phyloP scores from a whole-genome alignment of 148 eudicot genomes.

The Dysphania ambrosioides region DNA sequence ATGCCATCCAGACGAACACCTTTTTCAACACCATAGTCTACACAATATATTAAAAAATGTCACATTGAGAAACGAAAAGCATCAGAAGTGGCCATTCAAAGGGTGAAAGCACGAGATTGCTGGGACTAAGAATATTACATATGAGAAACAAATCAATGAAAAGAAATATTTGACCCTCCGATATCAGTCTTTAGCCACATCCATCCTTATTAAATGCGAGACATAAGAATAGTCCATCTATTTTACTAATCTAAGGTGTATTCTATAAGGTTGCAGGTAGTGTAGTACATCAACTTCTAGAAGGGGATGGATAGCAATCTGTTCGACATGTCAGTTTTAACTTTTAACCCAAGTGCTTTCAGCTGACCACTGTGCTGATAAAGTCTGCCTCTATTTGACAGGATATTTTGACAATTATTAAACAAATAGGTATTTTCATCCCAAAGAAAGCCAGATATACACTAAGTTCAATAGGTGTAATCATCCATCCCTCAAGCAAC shows the following conservation, averaged over 20 bases:
- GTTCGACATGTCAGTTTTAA: too few species aligned
- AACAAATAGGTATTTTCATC: background rate
- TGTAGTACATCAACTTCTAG: background rate
- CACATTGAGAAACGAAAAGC: background rate
- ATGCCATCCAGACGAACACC: conserved; percentile 80
- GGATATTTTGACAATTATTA: background rate
- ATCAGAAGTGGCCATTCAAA: too few species aligned
- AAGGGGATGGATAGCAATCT: too few species aligned
- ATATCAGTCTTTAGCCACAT: background rate
- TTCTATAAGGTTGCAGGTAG: background rate
- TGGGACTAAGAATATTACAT: background rate
- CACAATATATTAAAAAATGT: background rate
- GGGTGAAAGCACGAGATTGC: background rate
- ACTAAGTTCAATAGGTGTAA: background rate
- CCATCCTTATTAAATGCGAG: background rate
- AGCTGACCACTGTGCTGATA: background rate
- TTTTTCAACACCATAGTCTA: conserved; percentile 87
- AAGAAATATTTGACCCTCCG: background rate
- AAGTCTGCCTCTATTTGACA: background rate
- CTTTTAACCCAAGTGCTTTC: background rate
- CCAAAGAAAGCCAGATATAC: background rate
- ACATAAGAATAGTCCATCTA: background rate
- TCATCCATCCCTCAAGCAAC: too few species aligned
- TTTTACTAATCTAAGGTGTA: background rate
- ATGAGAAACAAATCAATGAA: background rate